Evolutionary conservation across 495 filamentous ascomycete genomes (phyloP), one percentile per base, ranked within the genome.

Genomic region (Xanthoparmelia taractica): DNA sequence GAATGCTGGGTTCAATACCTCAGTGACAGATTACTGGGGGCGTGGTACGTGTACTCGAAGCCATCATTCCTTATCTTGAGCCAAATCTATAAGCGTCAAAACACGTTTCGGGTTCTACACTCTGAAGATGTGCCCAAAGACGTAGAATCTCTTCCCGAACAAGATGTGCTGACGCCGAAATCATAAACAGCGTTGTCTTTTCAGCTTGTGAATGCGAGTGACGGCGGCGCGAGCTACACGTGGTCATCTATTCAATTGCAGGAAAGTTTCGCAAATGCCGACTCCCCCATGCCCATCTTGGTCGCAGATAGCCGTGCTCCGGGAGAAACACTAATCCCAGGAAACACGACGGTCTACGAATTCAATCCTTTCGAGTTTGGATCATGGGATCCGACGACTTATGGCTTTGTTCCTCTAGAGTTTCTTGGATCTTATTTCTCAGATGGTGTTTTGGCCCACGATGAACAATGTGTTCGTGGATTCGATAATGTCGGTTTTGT

Each of bases 281-380:
- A 84, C 45, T 83, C 85, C 38, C 93, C 93, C 10, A 84, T 97
- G 78, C 94, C 94, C 0, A 79, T 97, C 55, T 70, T 96, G 11
- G 83, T 97, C 11, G 81, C 89, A 0, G 89, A 95, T 71, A 85
- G 82, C 43, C 84, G 92, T 41, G 77, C 81, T 40, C 90, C 90
- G 0, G 84, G 81, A 11, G 80, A 88, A 40, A 70, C 68, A 6
- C 73, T 91, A 54, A 73, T 96, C 45, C 80, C 88, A 8, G 72
- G 83, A 52, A 96, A 96, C 71, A 80, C 91, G 1, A 96, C 93
- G 7, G 83, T 94, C 52, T 89, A 80, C 65, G 91, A 95, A 69
- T 90, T 96, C 80, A 93, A 86, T 71, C 90, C 94, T 0, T 95
- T 81, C 73, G 93, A 97, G 67, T 81, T 96, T 59, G 93, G 93